phyloP scores from a whole-genome alignment of 805 yeast genomes.

The Wickerhamiella domercqiae region DNA sequence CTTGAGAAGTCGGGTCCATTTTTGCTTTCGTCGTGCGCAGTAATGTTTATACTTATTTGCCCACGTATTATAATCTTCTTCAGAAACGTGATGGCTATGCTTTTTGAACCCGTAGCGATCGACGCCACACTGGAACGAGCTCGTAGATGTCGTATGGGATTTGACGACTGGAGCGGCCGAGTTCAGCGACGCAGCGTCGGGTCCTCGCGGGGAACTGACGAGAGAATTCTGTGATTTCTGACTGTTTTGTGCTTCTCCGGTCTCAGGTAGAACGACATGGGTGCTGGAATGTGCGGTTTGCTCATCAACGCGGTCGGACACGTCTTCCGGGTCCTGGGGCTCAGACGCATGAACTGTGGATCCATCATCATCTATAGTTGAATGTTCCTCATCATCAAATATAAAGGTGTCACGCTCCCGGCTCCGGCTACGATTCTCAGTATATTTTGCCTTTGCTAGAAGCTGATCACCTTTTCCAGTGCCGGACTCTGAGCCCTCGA shows the following conservation, averaged over 20 bases:
- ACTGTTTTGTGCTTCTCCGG: neutral
- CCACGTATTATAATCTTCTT: slow-evolving; percentile 57
- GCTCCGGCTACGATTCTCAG: neutral
- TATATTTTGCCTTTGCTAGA: neutral
- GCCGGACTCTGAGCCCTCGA: neutral
- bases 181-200: neutral
- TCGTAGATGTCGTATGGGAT: slow-evolving; percentile 6
- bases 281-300: neutral
- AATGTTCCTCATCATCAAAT: no score
- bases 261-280: neutral
- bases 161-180: neutral
- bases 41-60: slow-evolving; percentile 52
- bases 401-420: no score
- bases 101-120: slow-evolving; percentile 87
- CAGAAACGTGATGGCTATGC: slow-evolving; percentile 36
- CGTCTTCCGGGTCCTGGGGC: no score
- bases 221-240: neutral
- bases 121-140: slow-evolving; percentile 12
- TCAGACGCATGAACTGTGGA: neutral
- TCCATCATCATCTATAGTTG: neutral
- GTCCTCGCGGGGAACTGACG: no score
- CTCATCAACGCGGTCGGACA: no score
- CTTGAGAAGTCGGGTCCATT: slow-evolving; percentile 58
- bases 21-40: slow-evolving; percentile 46
- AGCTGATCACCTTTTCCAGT: neutral